phyloP scores from a whole-genome alignment of 805 yeast genomes.

The Metschnikowia sp. region DNA sequence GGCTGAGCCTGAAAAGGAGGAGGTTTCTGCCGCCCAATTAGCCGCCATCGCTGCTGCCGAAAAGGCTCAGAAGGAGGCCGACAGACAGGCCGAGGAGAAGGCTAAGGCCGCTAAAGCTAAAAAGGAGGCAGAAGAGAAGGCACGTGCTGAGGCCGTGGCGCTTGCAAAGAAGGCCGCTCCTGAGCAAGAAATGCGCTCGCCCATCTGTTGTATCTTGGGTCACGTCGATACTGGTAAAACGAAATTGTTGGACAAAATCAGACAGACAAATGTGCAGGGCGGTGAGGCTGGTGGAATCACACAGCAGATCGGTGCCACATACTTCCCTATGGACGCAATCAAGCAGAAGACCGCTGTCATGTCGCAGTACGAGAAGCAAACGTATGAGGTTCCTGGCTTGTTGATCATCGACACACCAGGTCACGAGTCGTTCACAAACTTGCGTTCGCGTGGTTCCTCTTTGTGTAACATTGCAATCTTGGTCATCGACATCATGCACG shows the following conservation, averaged over 20 bases:
- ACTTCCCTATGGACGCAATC: constrained; percentile 95
- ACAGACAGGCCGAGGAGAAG: constrained; percentile 13
- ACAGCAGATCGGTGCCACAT: constrained; percentile 99
- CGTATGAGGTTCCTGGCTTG: constrained; percentile 95
- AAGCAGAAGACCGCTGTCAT: constrained; percentile 87
- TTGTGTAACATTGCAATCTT: constrained; percentile 98
- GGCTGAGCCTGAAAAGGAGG: neutral
- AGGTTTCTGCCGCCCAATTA: constrained; percentile 20
- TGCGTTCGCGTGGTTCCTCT: constrained; percentile 98
- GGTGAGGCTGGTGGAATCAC: constrained; percentile 99
- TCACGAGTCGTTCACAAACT: constrained; percentile 97
- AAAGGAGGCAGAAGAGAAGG: constrained; percentile 11
- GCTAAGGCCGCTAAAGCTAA: constrained; percentile 6
- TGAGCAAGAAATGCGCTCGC: constrained; percentile 81
- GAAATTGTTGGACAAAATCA: constrained; percentile 89
- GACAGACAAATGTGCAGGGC: constrained; percentile 99
- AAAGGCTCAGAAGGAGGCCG: constrained; percentile 12
- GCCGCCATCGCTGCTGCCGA: constrained; percentile 12
- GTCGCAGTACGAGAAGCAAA: constrained; percentile 79
- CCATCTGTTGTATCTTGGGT: constrained; percentile 98
- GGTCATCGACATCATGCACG: constrained; percentile 99
- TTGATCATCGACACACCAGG: constrained; percentile 98
- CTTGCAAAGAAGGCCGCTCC: constrained; percentile 22
- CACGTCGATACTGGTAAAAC: constrained; percentile 99
- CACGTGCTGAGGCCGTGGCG: constrained; percentile 20